Evolutionary conservation across 192 early-diverging fungal genomes (phyloP).

Genomic region (Umbelopsis isabellina): DNA sequence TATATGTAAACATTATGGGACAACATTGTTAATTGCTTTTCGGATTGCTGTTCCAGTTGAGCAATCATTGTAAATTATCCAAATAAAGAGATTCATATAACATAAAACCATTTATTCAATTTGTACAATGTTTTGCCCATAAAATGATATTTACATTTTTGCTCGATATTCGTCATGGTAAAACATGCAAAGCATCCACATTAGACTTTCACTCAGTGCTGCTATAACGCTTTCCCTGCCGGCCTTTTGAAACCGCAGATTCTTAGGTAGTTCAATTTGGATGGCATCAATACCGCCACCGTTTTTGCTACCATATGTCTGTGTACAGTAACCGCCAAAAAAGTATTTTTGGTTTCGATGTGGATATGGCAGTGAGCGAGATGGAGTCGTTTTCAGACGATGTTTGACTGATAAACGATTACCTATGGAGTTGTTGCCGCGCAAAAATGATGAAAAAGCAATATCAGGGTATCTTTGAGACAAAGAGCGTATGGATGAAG

Average conservation of each 20-base stretch:
- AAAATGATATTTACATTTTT: conserved; percentile 8
- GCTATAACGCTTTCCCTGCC: not conserved
- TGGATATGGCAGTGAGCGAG: not conserved
- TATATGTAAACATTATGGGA: not conserved
- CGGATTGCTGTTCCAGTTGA: not conserved
- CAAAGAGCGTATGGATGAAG: not conserved
- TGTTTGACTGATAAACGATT: not conserved
- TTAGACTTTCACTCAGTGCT: conserved; percentile 1
- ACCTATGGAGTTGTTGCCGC: not conserved
- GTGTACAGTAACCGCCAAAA: conserved; percentile 5
- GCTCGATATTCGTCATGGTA: not conserved
- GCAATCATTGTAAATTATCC: conserved; percentile 19
- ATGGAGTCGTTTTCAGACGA: not conserved
- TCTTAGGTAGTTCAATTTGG: conserved; percentile 11
- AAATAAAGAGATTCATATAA: not conserved
- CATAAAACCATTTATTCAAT: too few relatives aligned
- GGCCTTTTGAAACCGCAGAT: not conserved
- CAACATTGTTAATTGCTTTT: not conserved
- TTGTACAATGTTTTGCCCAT: too few relatives aligned
- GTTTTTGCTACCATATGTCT: not conserved
- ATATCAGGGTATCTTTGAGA: not conserved
- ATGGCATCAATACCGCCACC: not conserved
- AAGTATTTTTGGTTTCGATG: conserved; percentile 1
- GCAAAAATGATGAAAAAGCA: conserved; percentile 7
- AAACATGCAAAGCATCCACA: conserved; percentile 9